phyloP scores from a whole-genome alignment of 495 filamentous ascomycete species.

The Neurospora tetrasperma region DNA sequence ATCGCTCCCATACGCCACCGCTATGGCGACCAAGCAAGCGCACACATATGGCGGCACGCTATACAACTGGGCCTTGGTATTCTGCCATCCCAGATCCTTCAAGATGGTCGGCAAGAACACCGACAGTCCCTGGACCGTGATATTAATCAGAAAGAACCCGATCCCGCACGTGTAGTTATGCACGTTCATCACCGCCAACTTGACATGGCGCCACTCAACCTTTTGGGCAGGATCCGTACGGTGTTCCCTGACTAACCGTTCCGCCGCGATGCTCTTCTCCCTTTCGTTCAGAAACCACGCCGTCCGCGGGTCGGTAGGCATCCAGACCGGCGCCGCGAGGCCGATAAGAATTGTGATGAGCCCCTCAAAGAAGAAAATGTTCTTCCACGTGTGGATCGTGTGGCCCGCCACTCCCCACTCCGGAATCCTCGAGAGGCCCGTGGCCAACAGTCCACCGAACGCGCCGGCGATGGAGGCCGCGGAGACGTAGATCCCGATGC shows the following conservation, averaged over 20 bases:
- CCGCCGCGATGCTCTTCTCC: constrained; percentile 37
- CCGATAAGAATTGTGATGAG: constrained; percentile 44
- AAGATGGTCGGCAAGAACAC: constrained; percentile 44
- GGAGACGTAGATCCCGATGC: constrained; percentile 48
- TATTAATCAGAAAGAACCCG: constrained; percentile 42
- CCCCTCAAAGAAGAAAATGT: constrained; percentile 60
- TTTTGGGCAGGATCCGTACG: constrained; percentile 23
- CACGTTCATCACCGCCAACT: constrained; percentile 29
- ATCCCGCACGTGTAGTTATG: constrained; percentile 39
- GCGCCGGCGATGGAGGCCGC: constrained; percentile 46
- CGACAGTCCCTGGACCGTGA: constrained; percentile 41
- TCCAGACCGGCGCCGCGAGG: constrained; percentile 37
- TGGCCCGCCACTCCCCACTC: constrained; percentile 34
- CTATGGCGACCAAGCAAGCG: constrained; percentile 46
- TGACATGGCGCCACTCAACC: constrained; percentile 29
- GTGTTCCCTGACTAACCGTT: constrained; percentile 31
- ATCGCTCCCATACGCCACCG: constrained; percentile 49
- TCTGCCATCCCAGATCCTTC: constrained; percentile 34
- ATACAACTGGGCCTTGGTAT: constrained; percentile 36
- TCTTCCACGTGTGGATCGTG: constrained; percentile 47
- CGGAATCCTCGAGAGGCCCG: constrained; percentile 38
- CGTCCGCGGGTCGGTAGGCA: constrained; percentile 44
- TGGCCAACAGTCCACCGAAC: constrained; percentile 32
- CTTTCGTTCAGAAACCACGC: constrained; percentile 41
- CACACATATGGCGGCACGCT: constrained; percentile 43